phyloP scores from a whole-genome alignment of 768 basidiomycete species.

The Tephrocybe sp. region DNA sequence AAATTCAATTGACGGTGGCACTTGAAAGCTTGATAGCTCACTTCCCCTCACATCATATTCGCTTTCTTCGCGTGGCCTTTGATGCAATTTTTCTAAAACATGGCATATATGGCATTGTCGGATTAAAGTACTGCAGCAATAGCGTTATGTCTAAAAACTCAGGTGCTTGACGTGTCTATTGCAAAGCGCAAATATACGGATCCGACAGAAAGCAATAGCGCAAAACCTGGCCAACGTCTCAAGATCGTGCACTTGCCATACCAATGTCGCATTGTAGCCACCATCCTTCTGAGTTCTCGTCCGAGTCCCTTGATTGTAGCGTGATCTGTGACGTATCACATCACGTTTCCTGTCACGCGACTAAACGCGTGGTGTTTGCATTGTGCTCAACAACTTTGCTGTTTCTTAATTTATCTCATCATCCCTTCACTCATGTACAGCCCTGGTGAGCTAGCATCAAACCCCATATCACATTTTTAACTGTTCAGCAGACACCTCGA shows the following conservation, averaged over 20 bases:
- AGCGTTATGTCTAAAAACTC: too few species aligned
- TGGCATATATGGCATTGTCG: neutral
- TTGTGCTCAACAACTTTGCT: too few species aligned
- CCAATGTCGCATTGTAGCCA: too few species aligned
- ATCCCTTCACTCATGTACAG: constrained; percentile 1
- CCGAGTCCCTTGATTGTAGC: neutral
- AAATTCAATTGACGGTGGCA: constrained; percentile 7
- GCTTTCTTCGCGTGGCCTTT: constrained; percentile 1
- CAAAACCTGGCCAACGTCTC: too few species aligned
- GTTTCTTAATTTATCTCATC: neutral
- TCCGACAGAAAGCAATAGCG: too few species aligned
- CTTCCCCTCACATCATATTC: constrained; percentile 2
- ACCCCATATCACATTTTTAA: neutral
- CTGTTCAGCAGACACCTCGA: constrained; percentile 11
- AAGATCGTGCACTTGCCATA: too few species aligned
- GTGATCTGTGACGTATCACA: constrained; percentile 15
- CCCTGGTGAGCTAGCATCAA: constrained; percentile 2
- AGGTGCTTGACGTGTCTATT: too few species aligned
- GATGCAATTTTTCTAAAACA: neutral
- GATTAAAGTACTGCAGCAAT: neutral
- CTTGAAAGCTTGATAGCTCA: neutral
- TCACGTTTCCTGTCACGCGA: constrained; percentile 21
- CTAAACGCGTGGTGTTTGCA: constrained; percentile 23
- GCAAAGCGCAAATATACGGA: too few species aligned
- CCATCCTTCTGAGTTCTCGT: too few species aligned